Base-by-base conservation (phyloP, 148 eudicot species). In the Amaranthus hypochondriacus region DNA sequence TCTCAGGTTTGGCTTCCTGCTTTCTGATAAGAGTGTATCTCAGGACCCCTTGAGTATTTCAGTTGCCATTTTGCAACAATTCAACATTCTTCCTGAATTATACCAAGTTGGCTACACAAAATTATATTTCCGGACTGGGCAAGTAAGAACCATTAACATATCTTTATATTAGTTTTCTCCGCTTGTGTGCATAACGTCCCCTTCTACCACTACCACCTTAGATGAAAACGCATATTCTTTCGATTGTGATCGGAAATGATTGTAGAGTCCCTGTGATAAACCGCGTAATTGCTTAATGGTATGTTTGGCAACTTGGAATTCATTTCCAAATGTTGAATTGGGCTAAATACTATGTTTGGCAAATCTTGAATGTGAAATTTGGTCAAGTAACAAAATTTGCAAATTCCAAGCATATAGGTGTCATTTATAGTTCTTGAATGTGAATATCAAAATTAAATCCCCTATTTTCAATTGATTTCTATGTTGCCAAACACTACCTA, bases 91-190 rank as follows among this genome's bases (percentile, higher is more conserved):
- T 14, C 97, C 96, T 68, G 96, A 92, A 79, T 80, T 90, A 81
- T 90, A 92, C 79, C 97, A 89, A 92, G 96, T 92, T 86, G 97
- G 97, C 62, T 89, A 86, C 80, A 92, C 90, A 76, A 95, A 90
- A 73, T 70, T 96, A 72, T 96, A 82, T 72, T 96, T 96, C 77
- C 89, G 97, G 68, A 87, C 89, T 62, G 94, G 92, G 66, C 95
- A 92, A 90, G 97, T 89, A 83, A 76, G 80, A 76, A 62, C 69
- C 73, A 56, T 60, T 3, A n/a, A 5, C 14, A 4, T 49, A 4
- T 44, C 21, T 2, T 9, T 21, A 5, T 6, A 68, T 48, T 48
- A 6, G 9, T 43, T 46, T 18, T 72, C 39, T 15, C 14, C 48
- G 2, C 42, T 7, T 7, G 67, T 51, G 52, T 74, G 18, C 39